Evolutionary conservation across 208 protist genomes (phyloP).

Genomic region (Trypanosoma congolense): DNA sequence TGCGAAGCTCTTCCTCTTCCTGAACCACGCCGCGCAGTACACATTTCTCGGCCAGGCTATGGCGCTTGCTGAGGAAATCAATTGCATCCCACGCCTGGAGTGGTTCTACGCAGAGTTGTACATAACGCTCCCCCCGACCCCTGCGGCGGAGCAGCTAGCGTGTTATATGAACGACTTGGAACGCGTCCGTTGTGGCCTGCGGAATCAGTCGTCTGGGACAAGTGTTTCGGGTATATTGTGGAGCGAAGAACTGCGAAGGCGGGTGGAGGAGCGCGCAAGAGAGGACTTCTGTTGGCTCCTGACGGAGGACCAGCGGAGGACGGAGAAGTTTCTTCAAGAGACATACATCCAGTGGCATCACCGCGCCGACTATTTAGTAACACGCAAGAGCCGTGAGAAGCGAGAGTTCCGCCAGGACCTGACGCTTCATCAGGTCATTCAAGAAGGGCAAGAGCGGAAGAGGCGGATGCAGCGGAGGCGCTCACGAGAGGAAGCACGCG

Average conservation of each 20-base stretch:
- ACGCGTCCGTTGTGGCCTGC: slow-evolving; percentile 62
- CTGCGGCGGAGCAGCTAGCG: slow-evolving; percentile 59
- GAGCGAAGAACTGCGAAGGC: slow-evolving; percentile 58
- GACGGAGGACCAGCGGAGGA: slow-evolving; percentile 63
- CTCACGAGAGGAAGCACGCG: slow-evolving; percentile 27
- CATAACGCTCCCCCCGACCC: slow-evolving; percentile 64
- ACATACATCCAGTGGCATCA: slow-evolving; percentile 86
- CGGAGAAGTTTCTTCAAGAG: slow-evolving; percentile 76
- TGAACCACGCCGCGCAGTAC: slow-evolving; percentile 80
- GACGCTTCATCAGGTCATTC: slow-evolving; percentile 75
- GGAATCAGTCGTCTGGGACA: slow-evolving; percentile 65
- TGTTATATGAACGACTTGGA: slow-evolving; percentile 87
- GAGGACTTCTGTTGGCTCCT: slow-evolving; percentile 83
- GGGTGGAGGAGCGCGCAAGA: slow-evolving; percentile 41
- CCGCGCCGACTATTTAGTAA: slow-evolving; percentile 83
- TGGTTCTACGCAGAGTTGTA: slow-evolving; percentile 83
- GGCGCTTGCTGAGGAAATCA: slow-evolving; percentile 73
- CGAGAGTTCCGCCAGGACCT: slow-evolving; percentile 78
- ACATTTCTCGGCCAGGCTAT: slow-evolving; percentile 71
- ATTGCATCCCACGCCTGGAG: slow-evolving; percentile 65
- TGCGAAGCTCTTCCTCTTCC: slow-evolving; percentile 70
- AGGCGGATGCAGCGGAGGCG: slow-evolving; percentile 73
- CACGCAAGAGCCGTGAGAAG: slow-evolving; percentile 83
- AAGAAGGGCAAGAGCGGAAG: slow-evolving; percentile 81
- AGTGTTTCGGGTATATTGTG: slow-evolving; percentile 57